Evolutionary conservation across 108 stramenopile genomes (phyloP), one percentile per base, ranked within the genome.

Genomic region (Stephanodiscus minutulus): DNA sequence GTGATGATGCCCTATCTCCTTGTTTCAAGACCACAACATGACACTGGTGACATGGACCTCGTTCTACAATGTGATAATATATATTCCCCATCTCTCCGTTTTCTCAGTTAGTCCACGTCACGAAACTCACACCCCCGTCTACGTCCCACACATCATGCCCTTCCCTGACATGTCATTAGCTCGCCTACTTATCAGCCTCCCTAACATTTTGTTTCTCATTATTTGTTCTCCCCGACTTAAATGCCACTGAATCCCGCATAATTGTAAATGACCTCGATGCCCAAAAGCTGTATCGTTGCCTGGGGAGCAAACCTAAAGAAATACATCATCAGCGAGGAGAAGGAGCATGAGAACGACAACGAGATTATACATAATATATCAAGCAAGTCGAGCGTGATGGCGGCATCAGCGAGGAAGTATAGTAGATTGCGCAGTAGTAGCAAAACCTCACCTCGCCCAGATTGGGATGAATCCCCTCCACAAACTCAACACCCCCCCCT

Each of bases 401-500:
- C 94, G 28, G 83, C 83, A 24, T 93, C 92, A 93, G 95, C 95
- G 76, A 93, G 93, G 75, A 96, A 94, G 83, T 92, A 81, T 91
- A 91, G 52, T n/a, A n/a, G 94, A 86, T 74, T 95, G 93, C 18
- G 93, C 90, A 31, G 94, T 66, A n/a, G 96, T 95, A n/a, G n/a
- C n/a, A n/a, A 76, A 93, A 94, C 52, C 95, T 48, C 21, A 97
- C 96, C 78, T 97, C 96, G 62, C 94, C 96, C 96, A 97, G 76
- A 97, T 97, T 47, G 96, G 96, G 61, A 97, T 79, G 62, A 97
- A 97, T 57, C 96, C 96, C 58, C 92, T 85, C 91, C 92, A 97
- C 25, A 97, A 87, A 22, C 86, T 94, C 1, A 80, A 36, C 1
- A 88, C 85, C 28, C 96, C 96, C 64, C 95, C 94, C 54, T 92